Percentiles rank a stretch among this genome's conserved stretches.
These are phyloP conservation scores for Globisporangium uncinulatum DNA, from an alignment of 352 stramenopile species.

Conservation along the genomic window DNA sequence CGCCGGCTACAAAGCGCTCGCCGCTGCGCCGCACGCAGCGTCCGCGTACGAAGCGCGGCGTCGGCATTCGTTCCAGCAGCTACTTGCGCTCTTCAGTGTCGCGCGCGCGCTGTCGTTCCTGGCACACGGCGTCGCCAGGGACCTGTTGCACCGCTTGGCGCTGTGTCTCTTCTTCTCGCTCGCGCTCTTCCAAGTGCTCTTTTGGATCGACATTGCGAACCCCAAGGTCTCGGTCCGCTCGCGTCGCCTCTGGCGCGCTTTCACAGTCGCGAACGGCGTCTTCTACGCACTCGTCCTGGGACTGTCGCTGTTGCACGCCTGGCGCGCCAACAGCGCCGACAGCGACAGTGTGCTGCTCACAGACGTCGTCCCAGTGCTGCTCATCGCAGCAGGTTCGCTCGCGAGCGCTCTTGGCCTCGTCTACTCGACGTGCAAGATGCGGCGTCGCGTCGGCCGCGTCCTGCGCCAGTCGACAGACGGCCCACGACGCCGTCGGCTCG, in stretches of 20 bases:
- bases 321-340: conserved; percentile 15
- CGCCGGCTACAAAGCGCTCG: conserved; percentile 40
- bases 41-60: conserved; percentile 32
- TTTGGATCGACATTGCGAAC: conserved; percentile 86
- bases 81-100: conserved; percentile 60
- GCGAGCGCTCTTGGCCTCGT: conserved; percentile 59
- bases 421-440: conserved; percentile 76
- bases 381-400: conserved; percentile 67
- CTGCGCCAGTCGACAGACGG: conserved; percentile 40
- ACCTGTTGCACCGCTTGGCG: conserved; percentile 62
- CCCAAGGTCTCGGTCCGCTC: conserved; percentile 68
- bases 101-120: conserved; percentile 57
- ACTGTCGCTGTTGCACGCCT: conserved; percentile 42
- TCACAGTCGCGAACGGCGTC: conserved; percentile 57
- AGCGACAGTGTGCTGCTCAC: conserved; percentile 29
- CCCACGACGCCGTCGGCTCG: conserved; percentile 30
- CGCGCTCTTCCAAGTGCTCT: conserved; percentile 81
- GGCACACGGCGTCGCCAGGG: conserved; percentile 21
- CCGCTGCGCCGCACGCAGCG: conserved; percentile 16
- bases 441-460: conserved; percentile 58
- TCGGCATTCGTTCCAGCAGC: conserved; percentile 63
- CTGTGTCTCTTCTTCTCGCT: conserved; percentile 85
- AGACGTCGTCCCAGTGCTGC: conserved; percentile 53
- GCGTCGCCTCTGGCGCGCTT: conserved; percentile 69
- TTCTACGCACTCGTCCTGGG: conserved; percentile 73